Conservation (phyloP, 1,284 basidiomycete species). For the Naganishia sp. region DNA sequence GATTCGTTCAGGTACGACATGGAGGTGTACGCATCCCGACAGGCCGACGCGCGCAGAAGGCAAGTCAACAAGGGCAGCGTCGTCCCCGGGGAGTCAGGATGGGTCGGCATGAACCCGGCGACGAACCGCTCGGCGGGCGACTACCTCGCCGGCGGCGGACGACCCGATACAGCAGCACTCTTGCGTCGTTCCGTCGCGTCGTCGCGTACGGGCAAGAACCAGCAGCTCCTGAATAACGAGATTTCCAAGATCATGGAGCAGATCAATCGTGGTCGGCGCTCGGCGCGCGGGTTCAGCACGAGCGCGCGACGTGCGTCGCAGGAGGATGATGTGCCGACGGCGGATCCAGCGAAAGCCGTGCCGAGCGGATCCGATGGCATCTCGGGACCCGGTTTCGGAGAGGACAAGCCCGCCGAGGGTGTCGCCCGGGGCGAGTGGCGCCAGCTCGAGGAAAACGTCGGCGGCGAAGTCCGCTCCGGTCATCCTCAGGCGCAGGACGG, state of each 20-base stretch:
- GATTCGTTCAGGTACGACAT: constrained; percentile 46
- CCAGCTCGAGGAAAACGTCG: constrained; percentile 31
- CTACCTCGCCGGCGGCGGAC: constrained; percentile 14
- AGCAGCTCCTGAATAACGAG: constrained; percentile 3
- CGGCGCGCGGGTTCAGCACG: constrained; percentile 3
- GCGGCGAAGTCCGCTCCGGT: too few relatives aligned
- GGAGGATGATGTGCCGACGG: constrained; percentile 8
- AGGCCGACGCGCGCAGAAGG: constrained; percentile 4
- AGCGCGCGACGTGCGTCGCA: constrained; percentile 1
- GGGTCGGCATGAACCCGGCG: constrained; percentile 25
- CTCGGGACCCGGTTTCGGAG: constrained; percentile 18
- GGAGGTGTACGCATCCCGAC: constrained; percentile 32
- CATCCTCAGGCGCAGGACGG: background rate
- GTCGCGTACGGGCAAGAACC: background rate
- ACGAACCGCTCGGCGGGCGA: background rate
- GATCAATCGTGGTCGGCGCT: background rate
- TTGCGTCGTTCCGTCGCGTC: background rate
- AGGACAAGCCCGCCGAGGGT: constrained; percentile 19
- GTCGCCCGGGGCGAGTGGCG: constrained; percentile 30
- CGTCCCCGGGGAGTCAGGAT: constrained; percentile 22
- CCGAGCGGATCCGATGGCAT: constrained; percentile 8
- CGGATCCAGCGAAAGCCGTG: constrained; percentile 15
- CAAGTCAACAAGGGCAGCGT: constrained; percentile 2
- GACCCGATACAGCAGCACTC: background rate
- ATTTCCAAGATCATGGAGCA: constrained; percentile 3